A percentile compares a stretch with the other conserved stretches of the same genome.
Evolutionary conservation across 2,329 filamentous ascomycete species (phyloP).

Genomic region (Penicillium hordei): DNA sequence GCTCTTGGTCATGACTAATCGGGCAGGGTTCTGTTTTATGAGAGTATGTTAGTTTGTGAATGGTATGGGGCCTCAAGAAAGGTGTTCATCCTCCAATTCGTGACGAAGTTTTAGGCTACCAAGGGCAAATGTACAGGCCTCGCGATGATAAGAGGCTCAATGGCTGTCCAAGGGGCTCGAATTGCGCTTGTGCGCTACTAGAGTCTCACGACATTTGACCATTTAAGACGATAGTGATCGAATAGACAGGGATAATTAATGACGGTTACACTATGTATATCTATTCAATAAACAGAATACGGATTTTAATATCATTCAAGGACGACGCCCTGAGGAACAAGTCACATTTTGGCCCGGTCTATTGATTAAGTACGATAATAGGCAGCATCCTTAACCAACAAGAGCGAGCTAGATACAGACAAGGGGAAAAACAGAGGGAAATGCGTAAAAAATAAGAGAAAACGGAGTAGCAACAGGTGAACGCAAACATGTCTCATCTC

Average conservation of each 20-base stretch:
- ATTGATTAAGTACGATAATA: conserved; percentile 38
- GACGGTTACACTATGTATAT: neutral
- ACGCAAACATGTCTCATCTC: conserved; percentile 41
- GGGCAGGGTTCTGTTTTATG: neutral
- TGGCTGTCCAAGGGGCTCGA: neutral
- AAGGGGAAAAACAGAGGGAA: conserved; percentile 30
- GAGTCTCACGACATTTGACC: too few species aligned
- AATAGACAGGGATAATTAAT: too few species aligned
- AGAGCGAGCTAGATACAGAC: conserved; percentile 40
- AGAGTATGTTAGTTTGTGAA: too few species aligned
- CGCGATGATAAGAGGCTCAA: neutral
- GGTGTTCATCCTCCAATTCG: neutral
- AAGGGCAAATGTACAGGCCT: too few species aligned
- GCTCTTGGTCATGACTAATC: neutral
- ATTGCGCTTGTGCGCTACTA: neutral
- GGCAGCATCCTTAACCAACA: conserved; percentile 39
- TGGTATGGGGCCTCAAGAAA: too few species aligned
- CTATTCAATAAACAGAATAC: neutral
- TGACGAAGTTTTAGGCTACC: neutral
- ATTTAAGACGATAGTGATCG: too few species aligned
- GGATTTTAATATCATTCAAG: conserved; percentile 5
- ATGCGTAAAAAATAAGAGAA: conserved; percentile 31
- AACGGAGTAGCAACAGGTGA: conserved; percentile 37
- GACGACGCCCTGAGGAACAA: conserved; percentile 32
- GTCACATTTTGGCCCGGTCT: conserved; percentile 41